Percentiles rank a stretch among this genome's conserved stretches.
These are phyloP conservation scores for Eragrostis nindensis DNA, from an alignment of 176 grass and related monocot genomes.

Conservation along the genomic window DNA sequence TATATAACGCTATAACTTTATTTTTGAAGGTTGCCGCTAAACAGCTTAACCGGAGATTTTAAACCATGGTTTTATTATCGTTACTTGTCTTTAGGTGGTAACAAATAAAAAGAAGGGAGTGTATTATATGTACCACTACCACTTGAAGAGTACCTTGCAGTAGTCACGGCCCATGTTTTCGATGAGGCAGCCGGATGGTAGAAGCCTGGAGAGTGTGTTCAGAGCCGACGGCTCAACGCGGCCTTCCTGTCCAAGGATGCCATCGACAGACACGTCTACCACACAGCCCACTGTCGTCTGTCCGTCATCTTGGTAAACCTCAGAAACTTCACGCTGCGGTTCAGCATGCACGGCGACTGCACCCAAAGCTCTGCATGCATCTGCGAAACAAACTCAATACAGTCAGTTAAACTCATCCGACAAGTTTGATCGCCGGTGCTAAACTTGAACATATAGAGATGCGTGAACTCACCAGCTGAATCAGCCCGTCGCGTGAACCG, in stretches of 20 bases:
- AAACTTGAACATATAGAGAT: not conserved
- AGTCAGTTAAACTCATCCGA: not conserved
- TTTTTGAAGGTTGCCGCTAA: too few relatives aligned
- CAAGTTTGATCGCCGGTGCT: not conserved
- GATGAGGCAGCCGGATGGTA: conserved; percentile 53
- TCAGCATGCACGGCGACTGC: conserved; percentile 46
- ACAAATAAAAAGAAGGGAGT: too few relatives aligned
- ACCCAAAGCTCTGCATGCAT: conserved; percentile 65
- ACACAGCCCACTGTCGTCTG: conserved; percentile 50
- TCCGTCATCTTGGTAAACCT: conserved; percentile 43
- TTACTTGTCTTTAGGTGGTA: too few relatives aligned
- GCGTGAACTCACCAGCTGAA: conserved; percentile 22
- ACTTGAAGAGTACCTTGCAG: conserved; percentile 38
- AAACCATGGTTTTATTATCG: too few relatives aligned
- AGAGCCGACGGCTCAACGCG: not conserved
- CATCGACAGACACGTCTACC: conserved; percentile 64
- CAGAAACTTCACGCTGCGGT: conserved; percentile 50
- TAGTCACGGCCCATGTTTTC: conserved; percentile 27
- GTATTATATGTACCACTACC: not conserved
- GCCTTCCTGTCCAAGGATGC: not conserved
- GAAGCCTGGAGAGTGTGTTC: conserved; percentile 4
- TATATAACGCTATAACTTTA: too few relatives aligned
- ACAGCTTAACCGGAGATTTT: too few relatives aligned
- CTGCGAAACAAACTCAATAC: conserved; percentile 25
- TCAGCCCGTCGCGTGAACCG: not conserved